phyloP scores from a whole-genome alignment of 192 early-diverging fungal species.

The Coemansia sp. region DNA sequence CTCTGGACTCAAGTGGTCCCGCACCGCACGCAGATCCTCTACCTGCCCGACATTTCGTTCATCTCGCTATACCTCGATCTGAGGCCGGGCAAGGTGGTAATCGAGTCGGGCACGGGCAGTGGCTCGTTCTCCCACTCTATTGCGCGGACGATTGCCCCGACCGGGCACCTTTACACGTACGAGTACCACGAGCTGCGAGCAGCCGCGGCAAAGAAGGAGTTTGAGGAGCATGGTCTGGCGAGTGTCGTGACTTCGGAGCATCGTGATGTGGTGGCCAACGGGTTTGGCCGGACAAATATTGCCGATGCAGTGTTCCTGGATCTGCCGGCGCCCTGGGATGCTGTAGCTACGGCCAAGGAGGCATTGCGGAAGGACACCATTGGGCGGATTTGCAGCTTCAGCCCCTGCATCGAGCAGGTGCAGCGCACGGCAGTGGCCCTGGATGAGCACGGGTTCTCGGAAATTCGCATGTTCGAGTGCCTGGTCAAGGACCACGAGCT shows the following conservation, averaged over 20 bases:
- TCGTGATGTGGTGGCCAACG: slow-evolving; percentile 71
- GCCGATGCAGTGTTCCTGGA: slow-evolving; percentile 94
- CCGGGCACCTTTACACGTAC: slow-evolving; percentile 86
- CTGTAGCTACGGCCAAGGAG: slow-evolving; percentile 73
- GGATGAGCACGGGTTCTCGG: slow-evolving; percentile 79
- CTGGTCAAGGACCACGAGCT: slow-evolving; percentile 76
- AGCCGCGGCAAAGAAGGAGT: slow-evolving; percentile 63
- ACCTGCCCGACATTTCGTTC: slow-evolving; percentile 90
- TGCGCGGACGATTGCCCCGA: slow-evolving; percentile 78
- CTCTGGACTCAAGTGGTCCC: slow-evolving; percentile 90
- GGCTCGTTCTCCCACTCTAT: slow-evolving; percentile 98
- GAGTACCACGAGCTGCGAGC: slow-evolving; percentile 87
- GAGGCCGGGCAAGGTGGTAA: slow-evolving; percentile 73
- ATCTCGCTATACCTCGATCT: slow-evolving; percentile 77
- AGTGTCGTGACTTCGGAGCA: slow-evolving; percentile 66
- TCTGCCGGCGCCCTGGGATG: slow-evolving; percentile 95
- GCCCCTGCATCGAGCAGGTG: slow-evolving; percentile 96
- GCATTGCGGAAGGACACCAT: slow-evolving; percentile 74
- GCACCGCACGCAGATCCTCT: slow-evolving; percentile 96
- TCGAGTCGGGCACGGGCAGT: slow-evolving; percentile 91
- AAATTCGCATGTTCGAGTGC: slow-evolving; percentile 92
- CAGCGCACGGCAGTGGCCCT: slow-evolving; percentile 69
- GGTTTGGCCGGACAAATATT: slow-evolving; percentile 67
- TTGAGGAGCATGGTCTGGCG: slow-evolving; percentile 66
- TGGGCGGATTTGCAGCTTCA: slow-evolving; percentile 90